Conservation (phyloP, 805 yeast genomes). For the Kluyveromyces siamensis region DNA sequence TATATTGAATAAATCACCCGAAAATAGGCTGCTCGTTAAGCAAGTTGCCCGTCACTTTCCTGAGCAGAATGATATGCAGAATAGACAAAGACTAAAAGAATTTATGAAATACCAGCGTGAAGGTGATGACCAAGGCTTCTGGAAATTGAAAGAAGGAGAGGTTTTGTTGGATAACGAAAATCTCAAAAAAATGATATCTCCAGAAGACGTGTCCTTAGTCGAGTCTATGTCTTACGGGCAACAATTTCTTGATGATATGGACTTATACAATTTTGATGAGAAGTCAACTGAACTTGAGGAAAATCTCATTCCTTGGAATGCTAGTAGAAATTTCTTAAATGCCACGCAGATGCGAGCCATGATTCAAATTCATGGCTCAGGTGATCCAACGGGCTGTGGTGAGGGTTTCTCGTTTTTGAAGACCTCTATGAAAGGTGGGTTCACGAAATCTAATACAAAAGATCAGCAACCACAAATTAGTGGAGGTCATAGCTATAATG, state of each 20-base stretch:
- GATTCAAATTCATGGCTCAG: conserved; percentile 90
- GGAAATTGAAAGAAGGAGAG: conserved; percentile 74
- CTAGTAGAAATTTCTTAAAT: conserved; percentile 81
- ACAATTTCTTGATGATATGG: conserved; percentile 75
- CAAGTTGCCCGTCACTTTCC: conserved; percentile 92
- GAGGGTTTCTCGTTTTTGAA: conserved; percentile 81
- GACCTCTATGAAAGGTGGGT: conserved; percentile 94
- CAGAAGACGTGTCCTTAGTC: conserved; percentile 80
- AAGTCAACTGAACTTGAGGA: conserved; percentile 63
- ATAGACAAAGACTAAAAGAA: conserved; percentile 88
- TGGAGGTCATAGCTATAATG: conserved; percentile 66
- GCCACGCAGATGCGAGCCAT: conserved; percentile 96
- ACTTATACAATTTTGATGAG: conserved; percentile 39
- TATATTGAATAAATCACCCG: conserved; percentile 65
- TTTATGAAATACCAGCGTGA: conserved; percentile 95
- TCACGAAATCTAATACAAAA: conserved; percentile 32
- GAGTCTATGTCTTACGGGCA: conserved; percentile 95
- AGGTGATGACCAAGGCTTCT: conserved; percentile 89
- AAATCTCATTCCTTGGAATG: conserved; percentile 88
- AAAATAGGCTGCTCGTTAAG: conserved; percentile 68
- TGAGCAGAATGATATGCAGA: conserved; percentile 95
- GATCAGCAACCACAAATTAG: conserved; percentile 32
- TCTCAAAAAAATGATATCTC: conserved; percentile 73
- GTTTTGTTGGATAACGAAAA: conserved; percentile 67
- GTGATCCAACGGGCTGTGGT: conserved; percentile 90